Base-by-base conservation (phyloP, 352 stramenopile species). In the Globisporangium carolinianum region DNA sequence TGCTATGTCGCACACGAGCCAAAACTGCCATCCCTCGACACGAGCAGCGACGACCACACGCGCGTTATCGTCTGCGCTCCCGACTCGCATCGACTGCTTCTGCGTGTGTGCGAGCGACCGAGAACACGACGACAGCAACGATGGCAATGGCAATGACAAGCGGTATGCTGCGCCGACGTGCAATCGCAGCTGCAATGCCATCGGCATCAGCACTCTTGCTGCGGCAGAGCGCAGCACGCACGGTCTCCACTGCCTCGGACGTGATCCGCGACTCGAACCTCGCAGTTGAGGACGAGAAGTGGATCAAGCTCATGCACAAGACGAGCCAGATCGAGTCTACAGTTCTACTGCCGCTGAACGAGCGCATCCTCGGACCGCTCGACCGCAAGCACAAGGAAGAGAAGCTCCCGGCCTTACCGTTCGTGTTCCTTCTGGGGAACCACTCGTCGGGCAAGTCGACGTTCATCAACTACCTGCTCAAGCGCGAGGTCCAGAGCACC, bases 361-460 rank as follows among this genome's bases (percentile, higher is more conserved):
- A 94, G 74, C 83, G 83, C 54, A 71, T 94, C 11, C 67, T 91
- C 42, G 90, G 90, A 0, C 90, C 90, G 37, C 63, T 97, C 45
- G 94, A 97, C 66, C 81, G 81, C 61, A 89, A 89, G 46, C 74
- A 96, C 69, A 83, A 90, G 47, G 88, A 94, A 43, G 91, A 96
- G 62, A 93, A 96, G 65, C 74, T 97, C 58, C 95, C 91, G 35
- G 87, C 89, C 57, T 83, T 98, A 62, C 97, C 97, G 6, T 99
- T 99, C 63, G 97, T 99, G 32, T 99, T 99, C 57, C 61, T 99
- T 35, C 79, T 99, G 17, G 97, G 97, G 32, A 99, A 99, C 78
- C 97, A 99, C 74, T 99, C 94, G 58, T 98, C 83, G 5, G 97
- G 97, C 55, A 99, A 99, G 72, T 98, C 88, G 4, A 97, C 86